A percentile compares a stretch with the other conserved stretches of the same genome.
Evolutionary conservation across 345 rosid species (phyloP).

Genomic region (Geranium rotundifolium): DNA sequence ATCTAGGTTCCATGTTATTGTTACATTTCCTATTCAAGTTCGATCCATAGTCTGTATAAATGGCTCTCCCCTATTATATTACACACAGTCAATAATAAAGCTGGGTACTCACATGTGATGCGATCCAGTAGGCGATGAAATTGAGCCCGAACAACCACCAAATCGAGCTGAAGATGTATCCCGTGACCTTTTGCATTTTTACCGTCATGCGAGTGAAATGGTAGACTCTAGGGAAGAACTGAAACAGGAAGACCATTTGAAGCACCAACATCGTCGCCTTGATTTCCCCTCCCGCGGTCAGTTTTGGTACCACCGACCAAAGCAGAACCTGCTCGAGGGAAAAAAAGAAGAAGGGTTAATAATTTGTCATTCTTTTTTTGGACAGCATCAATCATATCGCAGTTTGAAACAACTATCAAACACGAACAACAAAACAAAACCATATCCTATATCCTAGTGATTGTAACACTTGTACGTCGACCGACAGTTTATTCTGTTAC

Average conservation of each 20-base stretch:
- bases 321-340: conserved; percentile 8
- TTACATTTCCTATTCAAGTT: too few species aligned
- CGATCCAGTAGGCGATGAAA: conserved; percentile 43
- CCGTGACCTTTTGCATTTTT: conserved; percentile 43
- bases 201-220: conserved; percentile 39
- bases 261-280: conserved; percentile 5
- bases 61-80: too few species aligned
- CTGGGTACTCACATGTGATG: conserved; percentile 35
- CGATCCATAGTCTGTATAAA: too few species aligned
- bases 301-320: conserved; percentile 6
- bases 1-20: too few species aligned
- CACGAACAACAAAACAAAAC: too few species aligned
- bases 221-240: conserved; percentile 47
- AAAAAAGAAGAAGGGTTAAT: not conserved
- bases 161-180: conserved; percentile 47
- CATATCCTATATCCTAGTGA: not conserved
- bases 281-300: not conserved
- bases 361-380: too few species aligned
- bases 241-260: conserved; percentile 26
- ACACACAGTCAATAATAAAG: too few species aligned
- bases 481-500: too few species aligned
- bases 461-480: too few species aligned
- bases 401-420: too few species aligned
- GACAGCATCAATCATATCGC: too few species aligned
- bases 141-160: conserved; percentile 55